phyloP scores from a whole-genome alignment of 2,329 filamentous ascomycete genomes.

The Fonsecaea erecta region DNA sequence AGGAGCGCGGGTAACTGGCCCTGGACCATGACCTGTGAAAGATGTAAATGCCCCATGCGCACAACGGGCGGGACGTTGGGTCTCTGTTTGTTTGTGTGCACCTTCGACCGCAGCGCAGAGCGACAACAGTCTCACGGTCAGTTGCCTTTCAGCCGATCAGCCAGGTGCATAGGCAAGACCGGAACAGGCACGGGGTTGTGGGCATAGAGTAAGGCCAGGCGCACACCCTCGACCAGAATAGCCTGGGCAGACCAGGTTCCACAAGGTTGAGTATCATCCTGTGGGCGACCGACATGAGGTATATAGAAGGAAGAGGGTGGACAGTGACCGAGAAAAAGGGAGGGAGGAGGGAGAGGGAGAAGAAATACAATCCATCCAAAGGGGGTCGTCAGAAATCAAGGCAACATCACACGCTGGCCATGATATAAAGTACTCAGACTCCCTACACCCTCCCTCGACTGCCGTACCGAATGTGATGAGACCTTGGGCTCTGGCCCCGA shows the following conservation, averaged over 20 bases:
- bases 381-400: conserved; percentile 1
- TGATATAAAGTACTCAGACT: conserved; percentile 20
- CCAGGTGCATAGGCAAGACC: not conserved
- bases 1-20: not conserved
- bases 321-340: not conserved
- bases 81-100: not conserved
- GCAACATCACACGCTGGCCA: not conserved
- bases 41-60: not conserved
- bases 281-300: not conserved
- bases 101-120: not conserved
- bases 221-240: not conserved
- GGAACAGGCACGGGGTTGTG: not conserved
- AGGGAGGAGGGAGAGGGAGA: not conserved
- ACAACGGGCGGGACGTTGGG: not conserved
- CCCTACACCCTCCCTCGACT: conserved; percentile 1
- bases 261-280: not conserved
- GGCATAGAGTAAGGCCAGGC: not conserved
- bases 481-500: conserved; percentile 5
- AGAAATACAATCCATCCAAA: not conserved
- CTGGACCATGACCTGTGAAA: not conserved
- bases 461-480: conserved; percentile 12
- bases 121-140: not conserved
- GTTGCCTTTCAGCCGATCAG: not conserved
- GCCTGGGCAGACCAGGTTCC: not conserved
- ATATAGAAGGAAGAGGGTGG: not conserved